These are phyloP conservation scores for Nyctanthes arbortristis DNA, from an alignment of 257 asterid genomes.

Conservation along the genomic window DNA sequence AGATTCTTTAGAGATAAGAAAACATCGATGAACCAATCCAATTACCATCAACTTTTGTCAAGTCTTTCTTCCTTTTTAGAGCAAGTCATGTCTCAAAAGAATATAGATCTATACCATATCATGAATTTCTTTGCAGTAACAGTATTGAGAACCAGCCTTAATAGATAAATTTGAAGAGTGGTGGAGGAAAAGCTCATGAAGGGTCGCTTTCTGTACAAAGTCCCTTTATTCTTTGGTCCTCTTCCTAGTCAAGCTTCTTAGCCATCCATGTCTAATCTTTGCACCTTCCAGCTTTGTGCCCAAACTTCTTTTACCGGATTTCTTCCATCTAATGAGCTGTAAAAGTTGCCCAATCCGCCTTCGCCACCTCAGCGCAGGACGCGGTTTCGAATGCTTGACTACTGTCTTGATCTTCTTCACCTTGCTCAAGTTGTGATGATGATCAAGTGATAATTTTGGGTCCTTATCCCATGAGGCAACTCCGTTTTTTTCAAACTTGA, in stretches of 20 bases:
- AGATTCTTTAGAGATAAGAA: not conserved
- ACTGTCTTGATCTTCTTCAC: constrained; percentile 37
- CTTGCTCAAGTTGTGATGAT: not conserved
- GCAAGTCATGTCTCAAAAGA: not conserved
- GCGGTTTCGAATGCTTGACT: constrained; percentile 60
- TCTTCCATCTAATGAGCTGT: constrained; percentile 73
- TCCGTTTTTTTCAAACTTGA: constrained; percentile 79
- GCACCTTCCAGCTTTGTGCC: constrained; percentile 54
- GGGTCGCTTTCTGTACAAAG: constrained; percentile 24
- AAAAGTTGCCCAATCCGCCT: constrained; percentile 72
- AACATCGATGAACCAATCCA: not conserved
- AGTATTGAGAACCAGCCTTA: not conserved
- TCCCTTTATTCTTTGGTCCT: constrained; percentile 53
- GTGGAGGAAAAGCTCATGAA: constrained; percentile 20
- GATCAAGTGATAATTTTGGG: constrained; percentile 7
- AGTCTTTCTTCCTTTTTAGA: not conserved
- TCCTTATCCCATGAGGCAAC: constrained; percentile 56
- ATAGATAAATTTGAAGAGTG: constrained; percentile 18
- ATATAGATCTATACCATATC: constrained; percentile 17
- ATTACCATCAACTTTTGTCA: not conserved
- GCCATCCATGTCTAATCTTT: constrained; percentile 68
- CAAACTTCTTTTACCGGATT: constrained; percentile 50
- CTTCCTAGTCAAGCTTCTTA: constrained; percentile 64
- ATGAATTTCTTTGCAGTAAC: constrained; percentile 29
- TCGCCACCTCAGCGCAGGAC: constrained; percentile 63